Conservation (phyloP, 345 rosid species). For the Arabidopsis suecica region DNA sequence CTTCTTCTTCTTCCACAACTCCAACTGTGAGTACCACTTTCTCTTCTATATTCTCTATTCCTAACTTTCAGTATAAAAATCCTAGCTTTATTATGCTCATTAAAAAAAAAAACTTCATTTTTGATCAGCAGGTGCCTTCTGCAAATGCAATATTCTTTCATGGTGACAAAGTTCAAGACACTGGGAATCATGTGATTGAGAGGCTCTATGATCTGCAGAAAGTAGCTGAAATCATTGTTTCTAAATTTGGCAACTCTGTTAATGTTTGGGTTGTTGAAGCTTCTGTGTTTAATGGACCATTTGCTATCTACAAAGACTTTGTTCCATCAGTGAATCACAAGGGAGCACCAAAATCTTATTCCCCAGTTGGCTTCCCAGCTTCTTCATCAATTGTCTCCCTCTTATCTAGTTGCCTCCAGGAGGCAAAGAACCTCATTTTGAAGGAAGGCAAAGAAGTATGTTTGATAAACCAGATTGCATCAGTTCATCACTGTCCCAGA, state of each 20-base stretch:
- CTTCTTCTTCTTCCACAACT: conserved; percentile 36
- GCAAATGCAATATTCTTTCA: conserved; percentile 75
- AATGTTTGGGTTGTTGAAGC: conserved; percentile 85
- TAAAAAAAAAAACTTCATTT: neutral
- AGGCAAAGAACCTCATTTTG: conserved; percentile 53
- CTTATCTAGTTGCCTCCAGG: conserved; percentile 59
- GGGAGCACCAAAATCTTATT: conserved; percentile 74
- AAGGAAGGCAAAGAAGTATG: conserved; percentile 35
- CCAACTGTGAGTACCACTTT: conserved; percentile 47
- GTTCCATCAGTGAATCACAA: conserved; percentile 59
- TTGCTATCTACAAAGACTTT: conserved; percentile 76
- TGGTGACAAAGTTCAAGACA: conserved; percentile 75
- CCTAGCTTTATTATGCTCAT: neutral
- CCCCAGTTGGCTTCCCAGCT: conserved; percentile 65
- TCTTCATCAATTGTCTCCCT: conserved; percentile 66
- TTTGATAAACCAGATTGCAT: conserved; percentile 16
- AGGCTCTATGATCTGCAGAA: conserved; percentile 66
- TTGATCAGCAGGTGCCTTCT: conserved; percentile 57
- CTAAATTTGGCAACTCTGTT: conserved; percentile 67
- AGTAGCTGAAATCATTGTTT: conserved; percentile 70
- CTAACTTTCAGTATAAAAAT: neutral
- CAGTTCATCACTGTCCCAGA: conserved; percentile 46
- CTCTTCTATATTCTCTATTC: neutral
- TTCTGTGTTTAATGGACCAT: conserved; percentile 69
- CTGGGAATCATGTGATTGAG: conserved; percentile 70